These are phyloP conservation scores for Xylaria sp. DNA, from an alignment of 2,329 filamentous ascomycete genomes.

Conservation along the genomic window DNA sequence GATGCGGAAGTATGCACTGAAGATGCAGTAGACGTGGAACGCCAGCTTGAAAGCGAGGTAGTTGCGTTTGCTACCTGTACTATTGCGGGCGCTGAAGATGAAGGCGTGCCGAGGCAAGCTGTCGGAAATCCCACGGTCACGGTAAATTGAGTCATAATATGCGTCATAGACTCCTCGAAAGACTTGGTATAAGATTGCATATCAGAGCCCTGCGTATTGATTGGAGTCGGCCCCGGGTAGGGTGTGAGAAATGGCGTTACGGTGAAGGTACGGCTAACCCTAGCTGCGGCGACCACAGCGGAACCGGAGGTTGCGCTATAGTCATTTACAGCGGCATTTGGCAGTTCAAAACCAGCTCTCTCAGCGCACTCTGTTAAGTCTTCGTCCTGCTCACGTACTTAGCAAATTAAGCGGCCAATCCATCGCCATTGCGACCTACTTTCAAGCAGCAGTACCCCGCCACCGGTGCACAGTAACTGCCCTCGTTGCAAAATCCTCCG, in stretches of 20 bases:
- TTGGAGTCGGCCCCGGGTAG: slow-evolving; percentile 26
- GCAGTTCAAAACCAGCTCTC: slow-evolving; percentile 51
- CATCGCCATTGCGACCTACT: slow-evolving; percentile 42
- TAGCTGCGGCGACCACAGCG: slow-evolving; percentile 21
- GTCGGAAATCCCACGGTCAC: slow-evolving; percentile 4
- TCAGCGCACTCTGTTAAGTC: slow-evolving; percentile 51
- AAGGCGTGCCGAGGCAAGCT: slow-evolving; percentile 17
- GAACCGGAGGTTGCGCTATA: slow-evolving; percentile 22
- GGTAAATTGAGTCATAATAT: neutral
- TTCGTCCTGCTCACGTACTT: slow-evolving; percentile 47
- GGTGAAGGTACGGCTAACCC: slow-evolving; percentile 36
- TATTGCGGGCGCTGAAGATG: slow-evolving; percentile 15
- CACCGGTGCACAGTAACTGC: slow-evolving; percentile 53
- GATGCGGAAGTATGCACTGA: slow-evolving; percentile 35
- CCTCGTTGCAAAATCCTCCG: slow-evolving; percentile 51
- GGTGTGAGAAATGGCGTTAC: slow-evolving; percentile 42
- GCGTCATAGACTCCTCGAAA: neutral
- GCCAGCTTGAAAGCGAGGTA: neutral
- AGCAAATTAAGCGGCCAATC: slow-evolving; percentile 28
- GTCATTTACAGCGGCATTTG: slow-evolving; percentile 35
- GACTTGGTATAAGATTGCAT: neutral
- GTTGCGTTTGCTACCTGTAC: slow-evolving; percentile 34
- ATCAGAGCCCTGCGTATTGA: slow-evolving; percentile 9
- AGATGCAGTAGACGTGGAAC: slow-evolving; percentile 15
- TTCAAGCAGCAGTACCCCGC: slow-evolving; percentile 54